Percentiles rank a stretch among this genome's conserved stretches.
Evolutionary conservation across 2,329 filamentous ascomycete species (phyloP).

Genomic region (Daldinia sp.): DNA sequence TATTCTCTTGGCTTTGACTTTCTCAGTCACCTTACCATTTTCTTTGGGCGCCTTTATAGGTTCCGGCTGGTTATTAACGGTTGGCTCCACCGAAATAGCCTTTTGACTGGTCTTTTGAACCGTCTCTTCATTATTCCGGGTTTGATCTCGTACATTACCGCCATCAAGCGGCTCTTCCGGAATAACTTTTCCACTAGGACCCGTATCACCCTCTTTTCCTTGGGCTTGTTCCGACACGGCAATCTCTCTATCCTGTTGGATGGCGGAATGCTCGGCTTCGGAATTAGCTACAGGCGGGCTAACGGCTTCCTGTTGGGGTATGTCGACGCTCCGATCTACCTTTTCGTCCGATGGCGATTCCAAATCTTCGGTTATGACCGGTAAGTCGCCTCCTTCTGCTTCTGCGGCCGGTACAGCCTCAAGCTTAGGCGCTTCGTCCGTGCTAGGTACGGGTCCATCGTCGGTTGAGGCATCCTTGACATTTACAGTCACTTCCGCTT

Average conservation of each 20-base stretch:
- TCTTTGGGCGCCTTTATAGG: not conserved
- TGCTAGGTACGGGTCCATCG: not conserved
- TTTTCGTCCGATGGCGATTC: not conserved
- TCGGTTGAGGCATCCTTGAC: not conserved
- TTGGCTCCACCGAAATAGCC: not conserved
- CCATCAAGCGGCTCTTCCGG: not conserved
- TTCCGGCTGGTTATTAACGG: not conserved
- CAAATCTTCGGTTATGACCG: not conserved
- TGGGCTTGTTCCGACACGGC: not conserved
- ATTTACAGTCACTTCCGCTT: not conserved
- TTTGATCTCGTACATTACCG: not conserved
- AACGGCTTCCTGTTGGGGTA: not conserved
- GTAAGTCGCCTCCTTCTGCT: not conserved
- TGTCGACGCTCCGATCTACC: not conserved
- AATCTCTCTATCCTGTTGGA: not conserved
- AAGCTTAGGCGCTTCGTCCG: not conserved
- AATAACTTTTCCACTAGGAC: not conserved
- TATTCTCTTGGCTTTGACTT: conserved; percentile 15
- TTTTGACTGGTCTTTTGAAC: not conserved
- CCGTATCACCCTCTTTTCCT: not conserved
- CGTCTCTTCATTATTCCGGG: not conserved
- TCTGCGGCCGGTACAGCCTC: not conserved
- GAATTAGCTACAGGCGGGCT: not conserved
- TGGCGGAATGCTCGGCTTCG: not conserved
- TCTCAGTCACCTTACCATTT: not conserved